phyloP scores from a whole-genome alignment of 257 asterid genomes.

The Solanum rostratum region DNA sequence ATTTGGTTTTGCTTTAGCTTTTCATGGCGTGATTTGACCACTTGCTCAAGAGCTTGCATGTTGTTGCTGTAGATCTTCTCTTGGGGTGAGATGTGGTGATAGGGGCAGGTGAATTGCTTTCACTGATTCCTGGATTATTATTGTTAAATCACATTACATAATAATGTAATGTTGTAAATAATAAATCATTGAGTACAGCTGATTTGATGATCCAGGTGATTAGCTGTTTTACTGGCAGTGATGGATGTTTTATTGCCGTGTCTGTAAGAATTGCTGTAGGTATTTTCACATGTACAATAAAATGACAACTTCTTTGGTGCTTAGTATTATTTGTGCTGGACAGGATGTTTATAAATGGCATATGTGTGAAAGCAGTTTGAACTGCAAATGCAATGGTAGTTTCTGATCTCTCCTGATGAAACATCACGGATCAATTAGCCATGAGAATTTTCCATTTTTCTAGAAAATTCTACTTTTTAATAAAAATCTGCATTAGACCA shows the following conservation, averaged over 20 bases:
- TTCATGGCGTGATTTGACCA: background rate
- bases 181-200: background rate
- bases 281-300: background rate
- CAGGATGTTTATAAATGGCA: background rate
- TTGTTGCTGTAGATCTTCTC: background rate
- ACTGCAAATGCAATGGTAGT: conserved; percentile 21
- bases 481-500: background rate
- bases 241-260: background rate
- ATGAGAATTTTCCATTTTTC: background rate
- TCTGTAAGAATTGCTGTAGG: background rate
- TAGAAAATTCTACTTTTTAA: background rate
- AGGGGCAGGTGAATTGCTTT: background rate
- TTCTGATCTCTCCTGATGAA: conserved; percentile 10
- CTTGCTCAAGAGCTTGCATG: background rate
- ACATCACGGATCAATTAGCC: background rate
- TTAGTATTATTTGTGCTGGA: background rate
- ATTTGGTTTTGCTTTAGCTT: background rate
- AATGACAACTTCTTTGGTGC: background rate
- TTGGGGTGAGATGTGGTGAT: background rate
- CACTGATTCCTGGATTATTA: background rate
- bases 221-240: background rate
- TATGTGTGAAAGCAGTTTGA: background rate
- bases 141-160: background rate
- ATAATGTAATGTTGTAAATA: background rate
- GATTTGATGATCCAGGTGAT: background rate